Evolutionary conservation across 208 protist species (phyloP), one percentile per base, ranked within the genome.

Genomic region (Trypanosoma congolense): DNA sequence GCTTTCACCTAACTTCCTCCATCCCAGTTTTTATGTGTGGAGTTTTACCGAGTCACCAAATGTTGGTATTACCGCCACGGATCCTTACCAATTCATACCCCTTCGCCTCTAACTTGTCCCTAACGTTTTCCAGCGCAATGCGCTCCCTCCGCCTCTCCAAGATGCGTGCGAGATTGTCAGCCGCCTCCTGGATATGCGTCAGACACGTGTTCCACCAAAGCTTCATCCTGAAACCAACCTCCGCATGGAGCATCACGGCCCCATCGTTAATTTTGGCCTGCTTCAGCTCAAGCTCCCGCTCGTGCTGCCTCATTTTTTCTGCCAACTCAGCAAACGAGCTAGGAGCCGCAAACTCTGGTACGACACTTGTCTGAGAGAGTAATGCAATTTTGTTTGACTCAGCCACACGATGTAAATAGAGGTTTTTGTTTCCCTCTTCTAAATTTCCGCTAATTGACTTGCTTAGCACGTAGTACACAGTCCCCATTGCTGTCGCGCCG

Each of bases 131-230:
- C 42, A 75, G 47, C 41, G 62, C 59, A n/a, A 52, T 59, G 4
- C 57, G 50, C 49, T 90, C 73, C 12, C 70, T 70, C 28, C 72
- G 64, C 4, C 48, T 51, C 45, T 85, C 61, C 30, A 77, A 65
- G 4, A 67, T 50, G 12, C 48, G 29, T 1, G 42, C 48, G 48
- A 89, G 61, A 18, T 50, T 33, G 46, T 80, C 67, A 36, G 65
- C 44, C 8, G 83, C 83, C 31, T 62, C 36, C 58, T 94, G 83
- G 14, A 94, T 52, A 59, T 91, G 76, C 31, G 69, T 71, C 22
- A 94, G 73, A 24, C 57, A 80, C 22, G 67, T 51, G 62, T 94
- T 94, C 84, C 87, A 94, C 81, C 87, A 90, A 62, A 80, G 57
- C 60, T 89, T 91, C 22, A 82, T n/a, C 12, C 78, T 72, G 57